Evolutionary conservation across 2,329 filamentous ascomycete genomes (phyloP), one percentile per base, ranked within the genome.

Genomic region (Exutisphaerella laricina): DNA sequence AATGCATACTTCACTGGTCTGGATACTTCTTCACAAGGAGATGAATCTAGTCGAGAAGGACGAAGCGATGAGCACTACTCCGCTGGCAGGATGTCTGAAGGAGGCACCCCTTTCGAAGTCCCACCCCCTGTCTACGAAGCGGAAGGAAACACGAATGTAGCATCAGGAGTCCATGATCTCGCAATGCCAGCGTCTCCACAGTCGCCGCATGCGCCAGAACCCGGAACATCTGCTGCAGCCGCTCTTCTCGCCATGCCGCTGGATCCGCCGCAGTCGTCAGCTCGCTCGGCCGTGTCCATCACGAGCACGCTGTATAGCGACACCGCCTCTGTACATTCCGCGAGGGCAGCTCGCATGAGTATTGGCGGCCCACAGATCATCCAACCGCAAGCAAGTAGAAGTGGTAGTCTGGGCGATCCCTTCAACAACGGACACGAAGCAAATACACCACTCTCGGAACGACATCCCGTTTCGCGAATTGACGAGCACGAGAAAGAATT

Each of bases 241-340:
- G 32, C 22, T 2, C 26, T 36, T 14, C 32, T 37, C 4, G 40
- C 40, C 8, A 25, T 23, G 22, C 25, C 33, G 3, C 13, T 29
- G 5, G 32, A 36, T 16, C 20, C 39, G 23, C 18, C 36, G 8
- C 20, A 23, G 29, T 35, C 46, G 17, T 45, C 38, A 7, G 26
- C 39, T 8, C 37, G 32, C 20, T 45, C 44, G 8, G 43, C 33
- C 17, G 49, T 48, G 9, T 56, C 53, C 29, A 47, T 58, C 25
- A 55, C 51, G 4, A 51, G 46, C 13, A 54, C 55, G 8, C 44
- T 49, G 8, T 59, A 59, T 41, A 53, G 48, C 23, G 57, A 59
- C 21, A 55, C 50, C 1, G 57, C 57, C 5, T 51, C 46, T 9
- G 46, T 59, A 8, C 57, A 58, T 37, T 54, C 50, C 17, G 57